These are phyloP conservation scores for Malania oleifera DNA, from an alignment of 164 flowering plant genomes.

Conservation along the genomic window DNA sequence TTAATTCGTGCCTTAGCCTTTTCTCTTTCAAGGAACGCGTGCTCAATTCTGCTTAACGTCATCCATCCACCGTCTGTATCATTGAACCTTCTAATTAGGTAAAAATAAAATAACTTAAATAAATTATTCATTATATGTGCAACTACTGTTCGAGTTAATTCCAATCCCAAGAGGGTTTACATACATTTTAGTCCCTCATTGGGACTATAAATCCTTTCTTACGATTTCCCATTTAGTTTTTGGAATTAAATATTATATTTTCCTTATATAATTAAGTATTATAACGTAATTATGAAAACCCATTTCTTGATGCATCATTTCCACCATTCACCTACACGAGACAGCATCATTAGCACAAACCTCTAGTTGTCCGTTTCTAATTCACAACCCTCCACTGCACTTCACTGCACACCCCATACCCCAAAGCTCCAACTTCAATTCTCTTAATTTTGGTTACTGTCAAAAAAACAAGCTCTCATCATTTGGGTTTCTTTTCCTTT, in stretches of 20 bases:
- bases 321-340: slow-evolving; percentile 62
- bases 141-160: too few species aligned
- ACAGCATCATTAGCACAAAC: slow-evolving; percentile 72
- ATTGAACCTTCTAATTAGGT: neutral
- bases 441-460: slow-evolving; percentile 16
- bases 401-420: slow-evolving; percentile 14
- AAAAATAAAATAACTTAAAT: too few species aligned
- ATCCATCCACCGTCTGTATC: neutral
- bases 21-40: slow-evolving; percentile 29
- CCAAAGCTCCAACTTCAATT: slow-evolving; percentile 16
- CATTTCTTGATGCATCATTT: slow-evolving; percentile 57
- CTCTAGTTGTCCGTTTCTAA: slow-evolving; percentile 48
- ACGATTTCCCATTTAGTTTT: too few species aligned
- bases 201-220: too few species aligned
- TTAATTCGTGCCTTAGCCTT: slow-evolving; percentile 6
- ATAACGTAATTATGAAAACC: slow-evolving; percentile 18
- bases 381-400: too few species aligned
- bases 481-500: slow-evolving; percentile 26
- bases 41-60: slow-evolving; percentile 27
- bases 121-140: too few species aligned
- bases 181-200: too few species aligned
- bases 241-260: too few species aligned
- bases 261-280: neutral
- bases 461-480: slow-evolving; percentile 24
- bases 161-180: too few species aligned